Evolutionary conservation across 1,284 basidiomycete genomes (phyloP), one percentile per base, ranked within the genome.

Genomic region (Wallemia hederae): DNA sequence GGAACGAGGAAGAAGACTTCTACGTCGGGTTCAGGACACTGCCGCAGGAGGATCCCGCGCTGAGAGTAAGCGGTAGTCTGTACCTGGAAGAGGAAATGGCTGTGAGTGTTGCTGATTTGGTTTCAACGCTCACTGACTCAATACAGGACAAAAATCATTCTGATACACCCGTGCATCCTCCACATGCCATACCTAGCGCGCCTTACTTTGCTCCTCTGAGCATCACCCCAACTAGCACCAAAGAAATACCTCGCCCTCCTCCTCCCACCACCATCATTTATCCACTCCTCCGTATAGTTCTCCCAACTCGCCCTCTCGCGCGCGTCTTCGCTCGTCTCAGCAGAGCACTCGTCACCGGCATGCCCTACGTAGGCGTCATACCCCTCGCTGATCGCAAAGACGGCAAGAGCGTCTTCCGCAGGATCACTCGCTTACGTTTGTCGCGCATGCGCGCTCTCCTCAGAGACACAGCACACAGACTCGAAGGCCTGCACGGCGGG

Each of bases 291-390:
- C 69, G 70, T 14, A 63, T 74, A 39, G 74, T 72, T 1, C 62
- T 74, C 33, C 69, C 73, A 9, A 76, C 74, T 5, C 73, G 75
- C 2, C 74, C 75, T 0, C 67, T 76, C 28, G 74, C 72, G 1
- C 59, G 67, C n/a, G 67, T 70, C 27, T 59, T 75, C 27, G 63
- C 67, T 2, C 71, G 73, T 9, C 68, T 75, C 26, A 66, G 69
- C 24, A 69, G 65, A 34, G 66, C 66, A 0, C 65, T 67, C 17
- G 55, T 66, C 2, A 69, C 70, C 17, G 75, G 74, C 2, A 58
- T 68, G 17, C 67, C 74, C 2, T 76, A 69, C 66, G 68, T 72
- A 62, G 66, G 71, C 2, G 64, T 66, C 27, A 65, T 76, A 59
- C 49, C 63, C 15, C 24, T 63, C 19, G 69, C 69, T 5, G 73